Evolutionary conservation across 768 basidiomycete species (phyloP), one percentile per base, ranked within the genome.

Genomic region (Naganishia randhawae): DNA sequence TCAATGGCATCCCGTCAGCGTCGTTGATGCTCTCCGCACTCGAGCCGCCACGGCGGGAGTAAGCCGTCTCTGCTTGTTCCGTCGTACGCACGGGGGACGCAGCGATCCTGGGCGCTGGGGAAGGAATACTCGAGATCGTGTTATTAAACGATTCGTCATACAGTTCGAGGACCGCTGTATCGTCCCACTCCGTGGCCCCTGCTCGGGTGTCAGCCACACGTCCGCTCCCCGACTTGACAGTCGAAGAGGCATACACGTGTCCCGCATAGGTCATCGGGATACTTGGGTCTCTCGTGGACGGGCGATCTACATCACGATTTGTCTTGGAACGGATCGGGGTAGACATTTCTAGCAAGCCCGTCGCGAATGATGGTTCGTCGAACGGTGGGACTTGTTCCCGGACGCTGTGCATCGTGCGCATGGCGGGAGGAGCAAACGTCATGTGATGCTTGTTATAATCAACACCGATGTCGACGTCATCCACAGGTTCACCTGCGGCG

Each of bases 61-160:
- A 61, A 22, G 14, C 9, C 9, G 37, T 39, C 27, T 22, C 22
- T 2, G 14, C 37, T 3, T 22, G 57, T n/a, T 39, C 37, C n/a
- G 57, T n/a, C 14, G 14, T n/a, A 14, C 39, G 11, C 2, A 25
- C 13, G 25, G 57, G 37, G 11, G 29, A 17, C 19, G 57, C 25
- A 13, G 57, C 29, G n/a, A 61, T 61, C 29, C 57, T n/a, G 3
- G 57, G 57, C 25, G 57, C 35, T 7, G 57, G 57, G 11, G 57
- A 61, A 61, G 57, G 57, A 25, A 61, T 22, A 25, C 33, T 39
- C 10, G 57, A 61, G 39, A 61, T 61, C n/a, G 57, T 61, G 57
- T 61, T 61, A 25, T 61, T 61, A 39, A 61, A 61, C 17, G 57
- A 61, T 29, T 61, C 57, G 32, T 57, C 39, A 6, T 61, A 25